These are phyloP conservation scores for Berkeleyomyces basicola DNA, from an alignment of 2,329 filamentous ascomycete genomes.

Conservation along the genomic window DNA sequence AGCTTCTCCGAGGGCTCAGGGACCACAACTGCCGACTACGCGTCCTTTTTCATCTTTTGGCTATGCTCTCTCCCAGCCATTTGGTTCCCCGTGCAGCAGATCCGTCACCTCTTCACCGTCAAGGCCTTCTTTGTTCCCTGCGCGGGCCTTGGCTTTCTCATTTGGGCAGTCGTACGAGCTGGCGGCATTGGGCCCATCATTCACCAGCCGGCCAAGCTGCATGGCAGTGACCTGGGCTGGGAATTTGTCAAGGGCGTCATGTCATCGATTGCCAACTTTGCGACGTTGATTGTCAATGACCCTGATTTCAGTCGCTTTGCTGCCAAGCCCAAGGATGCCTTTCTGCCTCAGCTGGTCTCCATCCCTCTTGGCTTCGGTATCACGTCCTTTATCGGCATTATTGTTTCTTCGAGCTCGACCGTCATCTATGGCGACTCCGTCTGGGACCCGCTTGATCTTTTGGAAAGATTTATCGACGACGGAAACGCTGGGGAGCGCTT, in stretches of 20 bases:
- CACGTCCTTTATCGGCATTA: constrained; percentile 72
- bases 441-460: constrained; percentile 56
- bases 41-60: constrained; percentile 82
- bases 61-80: constrained; percentile 62
- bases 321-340: constrained; percentile 52
- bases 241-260: constrained; percentile 72
- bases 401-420: constrained; percentile 56
- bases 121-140: constrained; percentile 73
- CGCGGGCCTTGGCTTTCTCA: constrained; percentile 73
- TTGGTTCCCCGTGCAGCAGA: constrained; percentile 78
- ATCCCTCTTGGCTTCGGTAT: constrained; percentile 58
- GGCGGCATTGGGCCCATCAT: constrained; percentile 74
- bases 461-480: constrained; percentile 51
- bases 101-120: constrained; percentile 78
- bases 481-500: constrained; percentile 53
- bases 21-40: constrained; percentile 58
- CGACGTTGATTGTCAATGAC: constrained; percentile 67
- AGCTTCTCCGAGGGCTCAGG: constrained; percentile 47
- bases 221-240: constrained; percentile 62
- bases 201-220: constrained; percentile 42
- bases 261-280: constrained; percentile 80
- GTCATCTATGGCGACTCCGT: constrained; percentile 51
- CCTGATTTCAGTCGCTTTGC: constrained; percentile 80
- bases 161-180: constrained; percentile 70
- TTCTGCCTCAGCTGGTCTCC: constrained; percentile 65